These are phyloP conservation scores for Ulmus americana DNA, from an alignment of 331 rosid genomes.

Conservation along the genomic window DNA sequence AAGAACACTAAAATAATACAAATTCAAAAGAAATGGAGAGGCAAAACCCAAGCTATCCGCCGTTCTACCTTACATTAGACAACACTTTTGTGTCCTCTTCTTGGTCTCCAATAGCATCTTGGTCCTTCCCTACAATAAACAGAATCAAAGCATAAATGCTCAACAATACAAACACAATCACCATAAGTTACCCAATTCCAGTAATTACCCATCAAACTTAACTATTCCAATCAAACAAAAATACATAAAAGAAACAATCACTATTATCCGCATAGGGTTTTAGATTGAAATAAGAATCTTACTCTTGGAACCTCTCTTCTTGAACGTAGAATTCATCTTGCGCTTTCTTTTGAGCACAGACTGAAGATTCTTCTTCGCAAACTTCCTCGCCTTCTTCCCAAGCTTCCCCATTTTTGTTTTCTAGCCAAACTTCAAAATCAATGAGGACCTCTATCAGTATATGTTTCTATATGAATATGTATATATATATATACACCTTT, in stretches of 20 bases:
- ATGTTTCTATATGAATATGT: too few species aligned
- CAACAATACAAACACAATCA: not conserved
- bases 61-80: conserved; percentile 47
- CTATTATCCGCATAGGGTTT: too few species aligned
- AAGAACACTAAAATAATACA: not conserved
- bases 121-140: conserved; percentile 33
- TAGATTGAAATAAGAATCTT: conserved; percentile 12
- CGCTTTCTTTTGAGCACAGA: conserved; percentile 66
- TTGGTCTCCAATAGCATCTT: conserved; percentile 35
- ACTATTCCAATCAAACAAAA: not conserved
- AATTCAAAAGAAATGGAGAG: not conserved
- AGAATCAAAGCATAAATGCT: not conserved
- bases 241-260: not conserved
- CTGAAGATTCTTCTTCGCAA: conserved; percentile 82
- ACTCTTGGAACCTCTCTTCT: conserved; percentile 80
- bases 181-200: not conserved
- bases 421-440: too few species aligned
- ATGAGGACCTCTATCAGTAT: too few species aligned
- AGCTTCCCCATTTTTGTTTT: conserved; percentile 59
- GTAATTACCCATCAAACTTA: not conserved
- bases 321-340: conserved; percentile 62
- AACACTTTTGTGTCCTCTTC: conserved; percentile 38
- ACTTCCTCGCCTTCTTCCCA: conserved; percentile 92
- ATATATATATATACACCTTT: too few species aligned
- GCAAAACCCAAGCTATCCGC: too few species aligned